These are phyloP conservation scores for Leucocoprinus sp. DNA, from an alignment of 768 basidiomycete genomes.

Conservation along the genomic window DNA sequence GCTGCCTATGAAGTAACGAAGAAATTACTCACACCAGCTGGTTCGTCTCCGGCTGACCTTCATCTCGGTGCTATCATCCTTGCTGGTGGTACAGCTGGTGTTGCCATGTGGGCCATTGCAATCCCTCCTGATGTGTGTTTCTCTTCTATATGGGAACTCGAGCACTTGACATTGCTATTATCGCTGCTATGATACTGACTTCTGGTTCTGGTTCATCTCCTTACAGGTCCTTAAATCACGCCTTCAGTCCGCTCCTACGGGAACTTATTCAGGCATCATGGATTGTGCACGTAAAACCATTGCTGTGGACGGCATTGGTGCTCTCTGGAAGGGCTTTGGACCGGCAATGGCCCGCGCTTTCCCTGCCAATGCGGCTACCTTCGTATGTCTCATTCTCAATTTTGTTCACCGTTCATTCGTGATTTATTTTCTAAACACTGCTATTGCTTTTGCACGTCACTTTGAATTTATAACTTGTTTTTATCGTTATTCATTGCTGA, in stretches of 20 bases:
- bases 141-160: too few species aligned
- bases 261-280: constrained; percentile 91
- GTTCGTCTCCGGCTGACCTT: constrained; percentile 71
- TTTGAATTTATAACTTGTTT: too few species aligned
- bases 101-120: constrained; percentile 97
- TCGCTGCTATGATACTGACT: neutral
- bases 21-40: constrained; percentile 72
- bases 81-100: constrained; percentile 90
- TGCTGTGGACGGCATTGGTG: constrained; percentile 75
- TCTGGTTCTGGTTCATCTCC: constrained; percentile 3
- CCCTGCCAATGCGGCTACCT: constrained; percentile 94
- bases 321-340: constrained; percentile 96
- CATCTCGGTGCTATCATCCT: constrained; percentile 81
- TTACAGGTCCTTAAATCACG: constrained; percentile 93
- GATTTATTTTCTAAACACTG: neutral
- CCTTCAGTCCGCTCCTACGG: constrained; percentile 92
- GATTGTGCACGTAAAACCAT: constrained; percentile 93
- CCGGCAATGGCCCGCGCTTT: constrained; percentile 97
- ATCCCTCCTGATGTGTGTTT: constrained; percentile 92
- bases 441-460: neutral
- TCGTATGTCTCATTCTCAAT: constrained; percentile 44
- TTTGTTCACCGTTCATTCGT: neutral
- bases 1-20: constrained; percentile 95
- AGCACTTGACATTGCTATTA: too few species aligned
- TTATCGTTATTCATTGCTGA: constrained; percentile 3